phyloP scores from a whole-genome alignment of 805 yeast genomes.

The Yamadazyma paraphyllophila region DNA sequence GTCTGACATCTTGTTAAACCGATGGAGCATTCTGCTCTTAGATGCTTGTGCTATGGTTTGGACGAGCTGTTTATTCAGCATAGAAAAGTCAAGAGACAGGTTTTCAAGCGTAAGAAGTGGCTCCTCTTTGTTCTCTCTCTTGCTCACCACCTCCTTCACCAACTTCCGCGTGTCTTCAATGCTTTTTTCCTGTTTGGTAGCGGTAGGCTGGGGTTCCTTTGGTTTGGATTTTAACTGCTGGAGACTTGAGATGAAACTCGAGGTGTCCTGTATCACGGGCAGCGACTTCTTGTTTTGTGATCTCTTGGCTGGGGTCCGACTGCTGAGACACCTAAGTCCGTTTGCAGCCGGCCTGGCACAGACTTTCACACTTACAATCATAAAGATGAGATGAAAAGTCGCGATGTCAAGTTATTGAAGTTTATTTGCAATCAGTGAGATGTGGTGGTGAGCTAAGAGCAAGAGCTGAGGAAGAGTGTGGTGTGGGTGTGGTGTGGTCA shows the following conservation, averaged over 20 bases:
- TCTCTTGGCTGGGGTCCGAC: no score
- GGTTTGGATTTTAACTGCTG: not conserved
- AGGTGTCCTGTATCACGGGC: not conserved
- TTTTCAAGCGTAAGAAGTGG: conserved; percentile 23
- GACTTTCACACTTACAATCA: no score
- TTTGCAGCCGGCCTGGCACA: no score
- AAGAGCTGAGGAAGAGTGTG: no score
- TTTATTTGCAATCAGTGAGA: no score
- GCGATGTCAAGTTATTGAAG: no score
- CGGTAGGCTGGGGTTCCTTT: not conserved
- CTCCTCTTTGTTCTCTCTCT: not conserved
- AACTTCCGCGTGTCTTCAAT: not conserved
- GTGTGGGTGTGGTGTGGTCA: no score
- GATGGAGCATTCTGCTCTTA: conserved; percentile 17
- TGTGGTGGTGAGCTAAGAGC: no score
- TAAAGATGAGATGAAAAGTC: no score
- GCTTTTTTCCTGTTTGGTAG: not conserved
- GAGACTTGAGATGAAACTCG: not conserved
- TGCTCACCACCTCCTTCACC: not conserved
- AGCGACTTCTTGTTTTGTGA: no score
- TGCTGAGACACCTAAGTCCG: no score
- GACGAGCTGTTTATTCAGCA: conserved; percentile 19
- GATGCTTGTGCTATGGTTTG: conserved; percentile 18
- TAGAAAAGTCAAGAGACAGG: conserved; percentile 17
- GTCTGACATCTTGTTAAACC: conserved; percentile 18